Evolutionary conservation across 352 stramenopile genomes (phyloP).

Genomic region (Globisporangium paddicum): DNA sequence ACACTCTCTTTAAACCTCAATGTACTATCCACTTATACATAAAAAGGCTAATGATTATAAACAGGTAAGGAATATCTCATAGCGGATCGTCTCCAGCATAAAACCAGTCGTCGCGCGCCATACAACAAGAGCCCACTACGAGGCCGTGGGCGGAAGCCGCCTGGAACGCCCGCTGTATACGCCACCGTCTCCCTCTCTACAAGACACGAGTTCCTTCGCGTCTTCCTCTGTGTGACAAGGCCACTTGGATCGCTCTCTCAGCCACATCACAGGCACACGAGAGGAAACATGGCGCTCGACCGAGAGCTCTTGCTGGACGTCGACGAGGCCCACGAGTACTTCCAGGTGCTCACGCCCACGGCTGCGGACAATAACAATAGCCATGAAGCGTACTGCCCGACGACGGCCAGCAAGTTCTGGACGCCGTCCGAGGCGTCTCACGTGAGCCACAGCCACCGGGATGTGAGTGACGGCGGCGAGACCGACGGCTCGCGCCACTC

Average conservation of each 20-base stretch:
- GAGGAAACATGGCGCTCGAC: no score
- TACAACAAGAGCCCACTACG: constrained; percentile 5
- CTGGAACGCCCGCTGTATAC: not conserved
- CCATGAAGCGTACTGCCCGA: not conserved
- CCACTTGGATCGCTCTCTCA: not conserved
- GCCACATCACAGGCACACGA: no score
- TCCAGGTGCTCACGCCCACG: constrained; percentile 11
- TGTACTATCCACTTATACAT: no score
- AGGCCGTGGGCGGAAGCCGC: not conserved
- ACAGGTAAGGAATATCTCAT: no score
- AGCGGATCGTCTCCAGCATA: not conserved
- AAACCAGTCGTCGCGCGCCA: not conserved
- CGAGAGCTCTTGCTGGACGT: constrained; percentile 1
- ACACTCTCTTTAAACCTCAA: no score
- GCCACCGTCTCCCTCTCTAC: not conserved
- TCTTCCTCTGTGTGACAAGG: not conserved
- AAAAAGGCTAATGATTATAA: no score
- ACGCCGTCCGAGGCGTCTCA: constrained; percentile 14
- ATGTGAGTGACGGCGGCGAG: constrained; percentile 10
- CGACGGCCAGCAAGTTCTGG: constrained; percentile 6
- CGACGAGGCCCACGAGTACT: constrained; percentile 7
- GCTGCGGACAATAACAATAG: not conserved
- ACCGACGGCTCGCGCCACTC: constrained; percentile 20
- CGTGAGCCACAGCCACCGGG: constrained; percentile 15
- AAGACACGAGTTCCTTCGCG: not conserved